phyloP scores from a whole-genome alignment of 805 yeast species.

The Ogataea angusta region DNA sequence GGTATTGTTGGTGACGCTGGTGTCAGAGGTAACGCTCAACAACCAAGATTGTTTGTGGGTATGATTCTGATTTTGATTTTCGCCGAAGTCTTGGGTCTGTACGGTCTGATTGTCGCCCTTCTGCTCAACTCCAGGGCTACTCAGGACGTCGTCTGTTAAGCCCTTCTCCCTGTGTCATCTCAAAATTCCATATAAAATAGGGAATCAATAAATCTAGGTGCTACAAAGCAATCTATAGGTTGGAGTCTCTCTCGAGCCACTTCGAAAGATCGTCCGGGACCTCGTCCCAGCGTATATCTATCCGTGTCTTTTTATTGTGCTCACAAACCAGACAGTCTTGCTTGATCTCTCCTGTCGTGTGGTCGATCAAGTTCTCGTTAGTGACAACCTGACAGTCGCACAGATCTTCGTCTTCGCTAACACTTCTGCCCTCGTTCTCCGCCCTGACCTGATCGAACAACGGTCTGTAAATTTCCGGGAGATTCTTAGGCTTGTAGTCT shows the following conservation, averaged over 20 bases:
- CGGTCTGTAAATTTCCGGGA: conserved; percentile 35
- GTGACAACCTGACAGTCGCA: conserved; percentile 11
- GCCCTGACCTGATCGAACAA: conserved; percentile 14
- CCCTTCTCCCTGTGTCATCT: conserved; percentile 1
- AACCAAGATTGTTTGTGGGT: conserved; percentile 85
- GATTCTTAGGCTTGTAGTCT: conserved; percentile 44
- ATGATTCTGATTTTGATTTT: conserved; percentile 12
- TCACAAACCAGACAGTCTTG: conserved; percentile 6
- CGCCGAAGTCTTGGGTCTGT: conserved; percentile 17
- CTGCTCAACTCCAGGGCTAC: conserved; percentile 97
- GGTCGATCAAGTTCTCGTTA: conserved; percentile 21
- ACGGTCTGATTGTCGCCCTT: conserved; percentile 97
- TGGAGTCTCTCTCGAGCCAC: conserved; percentile 15
- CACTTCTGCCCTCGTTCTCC: conserved; percentile 1
- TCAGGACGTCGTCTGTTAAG: conserved; percentile 81
- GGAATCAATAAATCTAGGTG: conserved; percentile 10
- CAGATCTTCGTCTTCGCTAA: conserved; percentile 1
- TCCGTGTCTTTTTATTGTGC: conserved; percentile 11
- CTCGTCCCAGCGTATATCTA: conserved; percentile 29
- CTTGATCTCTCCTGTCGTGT: conserved; percentile 19
- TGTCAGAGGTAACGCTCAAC: conserved; percentile 97
- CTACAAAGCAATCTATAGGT: conserved; percentile 8
- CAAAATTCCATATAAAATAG: conserved; percentile 3
- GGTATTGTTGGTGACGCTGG: conserved; percentile 99
- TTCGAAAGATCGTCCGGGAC: conserved; percentile 35